Percentiles rank a stretch among this genome's conserved stretches.
phyloP scores from a whole-genome alignment of 192 early-diverging fungal genomes.

The Linnemannia schmuckeri region DNA sequence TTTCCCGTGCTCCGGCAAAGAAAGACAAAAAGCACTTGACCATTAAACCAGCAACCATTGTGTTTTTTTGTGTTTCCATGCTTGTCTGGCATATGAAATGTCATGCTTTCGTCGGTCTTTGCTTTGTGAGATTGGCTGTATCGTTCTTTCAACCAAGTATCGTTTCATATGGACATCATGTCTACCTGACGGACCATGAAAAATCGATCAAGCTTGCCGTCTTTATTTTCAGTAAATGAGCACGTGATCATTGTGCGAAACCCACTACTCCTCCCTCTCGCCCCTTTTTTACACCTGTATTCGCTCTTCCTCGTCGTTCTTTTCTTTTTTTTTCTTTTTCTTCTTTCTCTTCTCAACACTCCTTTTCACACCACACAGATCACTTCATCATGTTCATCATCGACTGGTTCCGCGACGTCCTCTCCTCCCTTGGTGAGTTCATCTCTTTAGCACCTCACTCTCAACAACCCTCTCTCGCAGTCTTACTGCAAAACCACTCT shows the following conservation, averaged over 20 bases:
- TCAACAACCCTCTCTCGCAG: neutral
- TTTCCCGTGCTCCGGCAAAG: neutral
- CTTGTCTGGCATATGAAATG: neutral
- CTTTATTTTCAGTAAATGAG: neutral
- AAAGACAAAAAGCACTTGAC: neutral
- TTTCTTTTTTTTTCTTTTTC: neutral
- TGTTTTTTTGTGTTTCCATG: neutral
- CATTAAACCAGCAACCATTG: neutral
- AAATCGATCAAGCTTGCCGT: neutral
- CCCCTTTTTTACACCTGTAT: neutral
- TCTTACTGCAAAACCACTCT: neutral
- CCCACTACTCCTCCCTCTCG: neutral
- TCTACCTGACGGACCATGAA: neutral
- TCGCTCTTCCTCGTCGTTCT: neutral
- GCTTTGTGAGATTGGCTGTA: neutral
- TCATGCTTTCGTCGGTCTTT: neutral
- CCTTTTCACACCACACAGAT: neutral
- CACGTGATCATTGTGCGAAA: neutral
- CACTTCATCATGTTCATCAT: constrained; percentile 88
- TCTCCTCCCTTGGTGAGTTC: constrained; percentile 87
- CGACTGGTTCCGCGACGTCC: constrained; percentile 98
- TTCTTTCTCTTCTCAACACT: neutral
- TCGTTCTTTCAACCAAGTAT: too few relatives aligned
- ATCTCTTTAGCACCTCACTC: neutral
- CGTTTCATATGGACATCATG: too few relatives aligned